These are phyloP conservation scores for Harrya chromipes DNA, from an alignment of 768 basidiomycete species.

Conservation along the genomic window DNA sequence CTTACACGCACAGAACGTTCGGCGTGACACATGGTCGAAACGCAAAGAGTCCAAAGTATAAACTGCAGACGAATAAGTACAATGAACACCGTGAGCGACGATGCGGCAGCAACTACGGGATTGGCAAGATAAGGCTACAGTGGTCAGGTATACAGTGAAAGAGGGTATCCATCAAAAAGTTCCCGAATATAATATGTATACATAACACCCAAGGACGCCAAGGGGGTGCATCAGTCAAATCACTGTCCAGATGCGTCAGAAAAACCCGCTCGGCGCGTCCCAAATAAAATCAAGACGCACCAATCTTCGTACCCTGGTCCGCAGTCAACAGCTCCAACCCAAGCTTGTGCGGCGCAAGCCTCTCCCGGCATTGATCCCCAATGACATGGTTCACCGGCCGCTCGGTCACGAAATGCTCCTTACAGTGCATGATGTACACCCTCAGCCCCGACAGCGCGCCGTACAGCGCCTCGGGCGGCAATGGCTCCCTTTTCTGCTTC, in stretches of 20 bases:
- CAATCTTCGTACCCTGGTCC: constrained; percentile 77
- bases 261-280: neutral
- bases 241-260: constrained; percentile 20
- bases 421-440: constrained; percentile 87
- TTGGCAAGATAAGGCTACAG: constrained; percentile 36
- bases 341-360: constrained; percentile 59
- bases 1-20: neutral
- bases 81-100: neutral
- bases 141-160: constrained; percentile 34
- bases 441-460: constrained; percentile 56
- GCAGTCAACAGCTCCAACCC: constrained; percentile 71
- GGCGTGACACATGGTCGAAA: neutral
- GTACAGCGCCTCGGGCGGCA: constrained; percentile 42
- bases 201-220: constrained; percentile 4
- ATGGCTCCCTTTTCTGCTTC: constrained; percentile 37
- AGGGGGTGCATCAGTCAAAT: constrained; percentile 28
- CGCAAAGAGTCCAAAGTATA: constrained; percentile 1
- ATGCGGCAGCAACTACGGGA: no score
- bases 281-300: constrained; percentile 42
- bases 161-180: constrained; percentile 17
- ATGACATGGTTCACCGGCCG: constrained; percentile 64
- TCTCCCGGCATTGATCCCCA: constrained; percentile 61
- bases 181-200: constrained; percentile 8
- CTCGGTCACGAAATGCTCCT: constrained; percentile 60
- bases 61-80: neutral